These are phyloP conservation scores for Knufia fluminis DNA, from an alignment of 2,329 filamentous ascomycete genomes.

Conservation along the genomic window DNA sequence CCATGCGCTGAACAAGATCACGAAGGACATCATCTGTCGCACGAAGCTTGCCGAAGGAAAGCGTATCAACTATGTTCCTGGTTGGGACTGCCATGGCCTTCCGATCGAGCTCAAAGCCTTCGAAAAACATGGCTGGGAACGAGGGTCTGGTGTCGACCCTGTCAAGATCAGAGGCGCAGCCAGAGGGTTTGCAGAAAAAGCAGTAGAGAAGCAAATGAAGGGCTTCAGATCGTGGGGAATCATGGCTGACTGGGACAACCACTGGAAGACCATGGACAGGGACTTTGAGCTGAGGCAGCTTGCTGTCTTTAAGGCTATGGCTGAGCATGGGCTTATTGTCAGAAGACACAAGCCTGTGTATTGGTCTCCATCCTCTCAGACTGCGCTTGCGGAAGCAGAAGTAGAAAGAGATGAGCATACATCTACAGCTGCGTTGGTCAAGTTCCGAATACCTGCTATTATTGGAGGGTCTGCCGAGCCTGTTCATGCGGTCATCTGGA, in stretches of 20 bases:
- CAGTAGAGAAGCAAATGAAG: conserved; percentile 50
- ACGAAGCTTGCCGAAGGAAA: conserved; percentile 70
- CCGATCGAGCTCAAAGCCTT: conserved; percentile 96
- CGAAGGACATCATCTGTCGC: conserved; percentile 87
- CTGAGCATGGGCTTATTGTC: conserved; percentile 52
- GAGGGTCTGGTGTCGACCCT: conserved; percentile 33
- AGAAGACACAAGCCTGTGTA: conserved; percentile 55
- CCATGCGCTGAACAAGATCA: conserved; percentile 91
- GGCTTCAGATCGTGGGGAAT: conserved; percentile 52
- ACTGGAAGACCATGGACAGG: conserved; percentile 55
- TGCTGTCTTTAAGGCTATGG: conserved; percentile 52
- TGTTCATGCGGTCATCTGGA: conserved; percentile 88
- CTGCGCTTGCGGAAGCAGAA: conserved; percentile 55
- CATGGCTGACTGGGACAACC: conserved; percentile 56
- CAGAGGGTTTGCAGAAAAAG: conserved; percentile 45
- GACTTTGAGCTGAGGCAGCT: conserved; percentile 53
- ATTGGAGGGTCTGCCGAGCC: conserved; percentile 34
- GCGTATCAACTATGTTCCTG: conserved; percentile 72
- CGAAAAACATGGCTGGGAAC: conserved; percentile 41
- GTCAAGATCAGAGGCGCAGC: conserved; percentile 47
- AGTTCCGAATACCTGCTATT: conserved; percentile 50
- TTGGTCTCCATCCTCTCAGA: conserved; percentile 57
- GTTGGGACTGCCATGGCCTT: conserved; percentile 96
- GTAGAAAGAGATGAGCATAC: conserved; percentile 53
- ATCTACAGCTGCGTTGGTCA: conserved; percentile 57